These are phyloP conservation scores for Talinum fruticosum DNA, from an alignment of 148 eudicot genomes.

Conservation along the genomic window DNA sequence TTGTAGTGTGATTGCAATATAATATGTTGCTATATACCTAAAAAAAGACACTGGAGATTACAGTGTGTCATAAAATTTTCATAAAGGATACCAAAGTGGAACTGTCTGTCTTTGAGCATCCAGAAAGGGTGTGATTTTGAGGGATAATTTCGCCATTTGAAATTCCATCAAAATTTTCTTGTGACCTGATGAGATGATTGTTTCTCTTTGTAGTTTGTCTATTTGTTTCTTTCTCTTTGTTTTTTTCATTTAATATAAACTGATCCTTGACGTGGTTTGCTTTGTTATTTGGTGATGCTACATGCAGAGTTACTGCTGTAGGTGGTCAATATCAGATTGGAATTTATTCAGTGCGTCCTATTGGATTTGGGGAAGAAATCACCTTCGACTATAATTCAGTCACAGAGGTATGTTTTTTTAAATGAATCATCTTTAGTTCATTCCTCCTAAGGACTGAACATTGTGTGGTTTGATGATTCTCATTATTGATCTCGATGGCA, in stretches of 20 bases:
- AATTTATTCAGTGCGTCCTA: slow-evolving; percentile 81
- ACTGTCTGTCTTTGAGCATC: neutral
- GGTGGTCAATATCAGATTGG: slow-evolving; percentile 97
- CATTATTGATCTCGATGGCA: slow-evolving; percentile 31
- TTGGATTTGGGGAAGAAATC: slow-evolving; percentile 83
- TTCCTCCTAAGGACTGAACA: neutral
- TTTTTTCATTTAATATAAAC: neutral
- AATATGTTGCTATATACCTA: neutral
- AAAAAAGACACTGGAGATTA: neutral
- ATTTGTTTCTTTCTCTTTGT: neutral
- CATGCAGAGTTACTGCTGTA: slow-evolving; percentile 90
- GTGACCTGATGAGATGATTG: neutral
- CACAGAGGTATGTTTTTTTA: slow-evolving; percentile 62
- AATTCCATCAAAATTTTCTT: neutral
- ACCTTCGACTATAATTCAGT: slow-evolving; percentile 97
- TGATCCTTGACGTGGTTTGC: slow-evolving; percentile 12
- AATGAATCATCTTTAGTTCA: neutral
- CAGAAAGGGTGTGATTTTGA: neutral
- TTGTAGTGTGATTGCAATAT: neutral
- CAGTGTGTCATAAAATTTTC: neutral
- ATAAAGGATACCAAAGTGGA: neutral
- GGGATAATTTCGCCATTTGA: neutral
- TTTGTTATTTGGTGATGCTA: slow-evolving; percentile 17
- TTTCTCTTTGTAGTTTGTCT: neutral
- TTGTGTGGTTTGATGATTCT: neutral